phyloP scores from a whole-genome alignment of 805 yeast genomes.

The Kodamaea kaohsiungensis region DNA sequence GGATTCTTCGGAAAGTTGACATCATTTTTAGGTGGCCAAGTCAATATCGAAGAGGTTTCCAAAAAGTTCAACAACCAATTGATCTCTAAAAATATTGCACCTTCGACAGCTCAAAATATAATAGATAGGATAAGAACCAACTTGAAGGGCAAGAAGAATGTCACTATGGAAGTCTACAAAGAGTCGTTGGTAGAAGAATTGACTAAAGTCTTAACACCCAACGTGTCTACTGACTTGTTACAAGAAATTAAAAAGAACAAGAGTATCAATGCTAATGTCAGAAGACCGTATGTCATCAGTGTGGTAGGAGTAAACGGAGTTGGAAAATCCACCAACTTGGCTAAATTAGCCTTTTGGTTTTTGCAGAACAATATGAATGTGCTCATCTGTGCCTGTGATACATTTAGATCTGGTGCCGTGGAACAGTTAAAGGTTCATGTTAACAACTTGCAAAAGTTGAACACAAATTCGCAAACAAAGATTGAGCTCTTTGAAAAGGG shows the following conservation, averaged over 20 bases:
- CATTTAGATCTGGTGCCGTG: conserved; percentile 98
- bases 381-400: conserved; percentile 94
- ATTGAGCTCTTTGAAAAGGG: conserved; percentile 92
- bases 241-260: conserved; percentile 67
- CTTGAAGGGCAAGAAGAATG: conserved; percentile 66
- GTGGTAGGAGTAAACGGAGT: conserved; percentile 98
- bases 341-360: conserved; percentile 94
- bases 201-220: conserved; percentile 83
- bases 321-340: conserved; percentile 93
- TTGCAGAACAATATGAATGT: conserved; percentile 86
- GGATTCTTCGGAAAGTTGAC: conserved; percentile 38
- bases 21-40: conserved; percentile 38
- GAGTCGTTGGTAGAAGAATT: conserved; percentile 63
- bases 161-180: conserved; percentile 70
- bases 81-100: conserved; percentile 86
- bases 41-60: conserved; percentile 61
- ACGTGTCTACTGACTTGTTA: conserved; percentile 82
- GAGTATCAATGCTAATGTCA: conserved; percentile 15
- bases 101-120: conserved; percentile 76
- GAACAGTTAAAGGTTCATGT: conserved; percentile 96
- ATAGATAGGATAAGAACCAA: conserved; percentile 69
- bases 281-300: conserved; percentile 86
- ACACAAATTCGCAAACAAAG: conserved; percentile 42
- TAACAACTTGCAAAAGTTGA: conserved; percentile 70
- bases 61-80: conserved; percentile 72